These are phyloP conservation scores for Galerina marginata DNA, from an alignment of 768 basidiomycete genomes.

Conservation along the genomic window DNA sequence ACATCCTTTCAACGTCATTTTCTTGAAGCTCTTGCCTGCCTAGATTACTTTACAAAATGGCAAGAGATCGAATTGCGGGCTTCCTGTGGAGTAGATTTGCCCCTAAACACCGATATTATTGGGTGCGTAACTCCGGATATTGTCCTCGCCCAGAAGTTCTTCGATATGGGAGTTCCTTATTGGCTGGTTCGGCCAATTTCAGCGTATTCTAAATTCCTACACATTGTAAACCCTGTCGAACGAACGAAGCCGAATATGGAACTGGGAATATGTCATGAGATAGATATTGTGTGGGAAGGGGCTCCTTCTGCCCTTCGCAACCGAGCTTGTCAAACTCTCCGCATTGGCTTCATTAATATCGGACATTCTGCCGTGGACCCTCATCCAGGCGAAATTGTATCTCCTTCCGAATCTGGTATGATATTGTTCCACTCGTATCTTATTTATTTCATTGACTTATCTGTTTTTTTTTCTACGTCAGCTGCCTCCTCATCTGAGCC, in stretches of 20 bases:
- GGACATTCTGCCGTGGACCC: not conserved
- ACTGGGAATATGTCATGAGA: not conserved
- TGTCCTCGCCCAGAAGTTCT: not conserved
- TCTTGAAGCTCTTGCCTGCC: not conserved
- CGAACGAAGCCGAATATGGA: not conserved
- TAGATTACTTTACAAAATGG: not conserved
- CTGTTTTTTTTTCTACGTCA: no score
- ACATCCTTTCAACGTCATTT: not conserved
- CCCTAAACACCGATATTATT: not conserved
- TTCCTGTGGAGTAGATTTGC: not conserved
- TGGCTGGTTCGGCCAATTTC: not conserved
- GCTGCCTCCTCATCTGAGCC: no score
- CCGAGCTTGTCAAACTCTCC: slow-evolving; percentile 8
- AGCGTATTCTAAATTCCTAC: slow-evolving; percentile 2
- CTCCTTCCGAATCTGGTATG: not conserved
- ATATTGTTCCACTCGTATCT: not conserved
- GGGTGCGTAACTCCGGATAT: not conserved
- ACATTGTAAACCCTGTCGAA: not conserved
- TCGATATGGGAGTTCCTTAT: not conserved
- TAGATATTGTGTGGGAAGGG: not conserved
- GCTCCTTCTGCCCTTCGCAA: slow-evolving; percentile 3
- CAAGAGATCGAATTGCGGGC: not conserved
- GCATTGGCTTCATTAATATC: not conserved
- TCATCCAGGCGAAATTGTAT: not conserved
- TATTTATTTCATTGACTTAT: not conserved